Conservation (phyloP, 176 grass and related monocot species). For the Aegilops bicornis region DNA sequence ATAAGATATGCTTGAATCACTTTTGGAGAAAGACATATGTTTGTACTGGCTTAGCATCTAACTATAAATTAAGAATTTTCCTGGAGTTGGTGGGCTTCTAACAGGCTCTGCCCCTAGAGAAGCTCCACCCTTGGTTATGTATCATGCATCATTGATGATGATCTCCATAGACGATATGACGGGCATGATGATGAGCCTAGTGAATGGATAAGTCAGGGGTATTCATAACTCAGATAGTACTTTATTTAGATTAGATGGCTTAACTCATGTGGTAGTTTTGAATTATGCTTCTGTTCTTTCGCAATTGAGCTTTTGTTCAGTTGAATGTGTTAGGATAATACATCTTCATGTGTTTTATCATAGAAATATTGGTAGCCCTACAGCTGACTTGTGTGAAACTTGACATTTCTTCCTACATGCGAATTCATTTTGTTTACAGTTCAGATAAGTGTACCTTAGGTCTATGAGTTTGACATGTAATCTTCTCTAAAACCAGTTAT, state of each 20-base stretch:
- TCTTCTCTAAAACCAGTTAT: not conserved
- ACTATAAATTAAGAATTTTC: not conserved
- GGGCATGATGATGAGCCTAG: not conserved
- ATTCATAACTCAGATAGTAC: not conserved
- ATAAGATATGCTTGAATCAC: not conserved
- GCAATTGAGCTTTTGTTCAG: not conserved
- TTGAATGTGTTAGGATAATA: not conserved
- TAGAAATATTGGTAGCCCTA: not conserved
- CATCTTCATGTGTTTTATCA: not conserved
- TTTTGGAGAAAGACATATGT: not conserved
- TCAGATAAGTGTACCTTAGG: not conserved
- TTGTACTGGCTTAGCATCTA: not conserved
- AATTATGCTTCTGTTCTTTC: not conserved
- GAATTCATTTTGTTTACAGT: not conserved
- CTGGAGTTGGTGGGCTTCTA: not conserved
- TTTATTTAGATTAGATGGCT: not conserved
- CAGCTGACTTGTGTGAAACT: not conserved
- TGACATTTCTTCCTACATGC: not conserved
- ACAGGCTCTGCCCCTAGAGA: not conserved
- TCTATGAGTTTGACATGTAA: not conserved
- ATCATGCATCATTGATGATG: not conserved
- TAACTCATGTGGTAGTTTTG: not conserved
- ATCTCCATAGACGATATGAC: not conserved
- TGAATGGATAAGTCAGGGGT: not conserved
- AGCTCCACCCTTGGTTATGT: not conserved